Base-by-base conservation (phyloP, 768 basidiomycete genomes). In the Termitomyces sp. region DNA sequence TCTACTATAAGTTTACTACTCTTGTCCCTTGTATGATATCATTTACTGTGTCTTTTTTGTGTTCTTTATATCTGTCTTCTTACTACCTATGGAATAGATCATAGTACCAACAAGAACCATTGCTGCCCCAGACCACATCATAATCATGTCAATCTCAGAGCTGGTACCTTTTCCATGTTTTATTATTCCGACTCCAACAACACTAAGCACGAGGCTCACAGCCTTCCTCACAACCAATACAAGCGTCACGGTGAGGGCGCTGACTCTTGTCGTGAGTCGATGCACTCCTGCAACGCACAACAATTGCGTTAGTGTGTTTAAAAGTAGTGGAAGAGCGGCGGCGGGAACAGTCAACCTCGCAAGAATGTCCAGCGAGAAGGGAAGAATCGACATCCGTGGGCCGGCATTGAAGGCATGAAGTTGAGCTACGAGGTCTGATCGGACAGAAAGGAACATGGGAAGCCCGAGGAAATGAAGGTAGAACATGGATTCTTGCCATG, bases 401-500 rank as follows among this genome's bases (percentile, higher is more conserved):
- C 79, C 75, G 24, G 69, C 63, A 49, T 74, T 76, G 29, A 87
- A 67, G 0, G 69, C 60, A 2, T 64, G 57, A 26, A 83, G 67
- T 62, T 88, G 87, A 0, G 66, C 55, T 8, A 64, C 43, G 56
- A 93, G 74, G 64, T 81, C 82, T 20, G 74, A 64, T 0, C 83
- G 73, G 39, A 90, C 74, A 56, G 83, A 82, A 58, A 79, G 59
- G 73, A 94, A 93, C 77, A 92, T 78, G 6, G 90, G 92, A 13
- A 94, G 77, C 13, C 86, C 82, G 53, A 93, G 81, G 65, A 87
- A 83, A 70, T 94, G 92, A 22, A 91, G 78, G 74, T 94, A 98
- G 74, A 96, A 98, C 82, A 98, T 85, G 50, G 84, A 87, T 72
- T 97, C 94, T 65, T 88, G 84, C 94, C 94, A 97, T 44, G 82